Evolutionary conservation across 305 asterid species (phyloP), one percentile per base, ranked within the genome.

Genomic region (Fraxinus greggii): DNA sequence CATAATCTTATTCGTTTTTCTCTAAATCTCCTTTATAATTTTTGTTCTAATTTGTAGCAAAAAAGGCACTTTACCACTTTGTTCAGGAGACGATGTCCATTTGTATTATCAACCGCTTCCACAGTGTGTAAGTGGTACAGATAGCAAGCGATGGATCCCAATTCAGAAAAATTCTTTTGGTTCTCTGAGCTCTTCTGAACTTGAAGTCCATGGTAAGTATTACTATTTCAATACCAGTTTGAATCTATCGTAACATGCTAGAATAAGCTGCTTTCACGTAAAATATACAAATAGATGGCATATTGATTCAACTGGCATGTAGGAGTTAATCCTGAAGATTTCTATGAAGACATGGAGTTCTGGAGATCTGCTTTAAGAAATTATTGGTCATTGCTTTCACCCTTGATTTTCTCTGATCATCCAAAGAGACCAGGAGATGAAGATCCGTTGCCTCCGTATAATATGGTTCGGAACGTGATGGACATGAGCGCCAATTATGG

Each of bases 381-480:
- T 83, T 94, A 92, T 90, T 96, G 99, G 99, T 92, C 98, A 31
- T 85, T 94, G 90, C 97, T 96, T 72, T 92, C 98, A 86, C 99
- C 99, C 69, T 89, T 96, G 83, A 93, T 96, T 86, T 96, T 96
- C 87, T 96, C 99, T 75, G 99, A 94, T 89, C 99, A 96, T 90
- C 99, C 99, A 13, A 96, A 96, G 84, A 93, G 99, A 88, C 98
- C 98, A 6, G 98, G 98, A 56, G 98, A 96, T 72, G 99, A 96
- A 87, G 99, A 96, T 76, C 99, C 99, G 19, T 80, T 89, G 85
- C 95, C 98, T 83, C 99, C 99, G 2, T 90, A 92, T 86, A 96
- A 96, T 84, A 94, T 96, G 99, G 92, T 96, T 76, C 91, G 98
- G 76, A 96, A 96, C 86, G 97, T 94, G 88, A 93, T 96, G 98